phyloP scores from a whole-genome alignment of 352 stramenopile genomes.

The Globisporangium rhizosaccharum region DNA sequence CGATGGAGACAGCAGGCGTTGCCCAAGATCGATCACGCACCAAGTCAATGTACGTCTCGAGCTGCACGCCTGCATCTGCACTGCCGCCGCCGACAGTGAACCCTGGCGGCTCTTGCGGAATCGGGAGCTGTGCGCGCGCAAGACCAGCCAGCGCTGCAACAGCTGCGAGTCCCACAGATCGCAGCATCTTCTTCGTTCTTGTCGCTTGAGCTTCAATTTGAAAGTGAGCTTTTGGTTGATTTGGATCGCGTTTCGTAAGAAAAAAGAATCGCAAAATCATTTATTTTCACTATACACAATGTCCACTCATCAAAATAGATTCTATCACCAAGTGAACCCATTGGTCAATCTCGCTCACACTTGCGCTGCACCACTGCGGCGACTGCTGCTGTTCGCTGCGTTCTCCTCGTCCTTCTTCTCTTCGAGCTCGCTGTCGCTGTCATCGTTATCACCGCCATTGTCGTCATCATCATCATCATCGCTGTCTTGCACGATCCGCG shows the following conservation, averaged over 20 bases:
- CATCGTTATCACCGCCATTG: constrained; percentile 1
- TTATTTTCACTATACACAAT: not conserved
- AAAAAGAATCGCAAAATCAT: not conserved
- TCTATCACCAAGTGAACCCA: not conserved
- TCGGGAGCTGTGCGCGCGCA: constrained; percentile 42
- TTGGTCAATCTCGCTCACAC: not conserved
- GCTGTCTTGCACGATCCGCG: constrained; percentile 52
- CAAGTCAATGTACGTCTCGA: constrained; percentile 81
- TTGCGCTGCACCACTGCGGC: not conserved
- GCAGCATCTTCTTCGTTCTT: constrained; percentile 18
- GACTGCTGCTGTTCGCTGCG: constrained; percentile 5
- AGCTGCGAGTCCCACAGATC: not conserved
- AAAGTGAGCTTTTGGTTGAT: not conserved
- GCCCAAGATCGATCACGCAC: constrained; percentile 19
- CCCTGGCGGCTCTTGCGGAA: constrained; percentile 51
- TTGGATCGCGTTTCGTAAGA: not conserved
- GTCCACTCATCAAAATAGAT: not conserved
- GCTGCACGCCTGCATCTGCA: constrained; percentile 58
- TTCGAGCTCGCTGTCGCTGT: not conserved
- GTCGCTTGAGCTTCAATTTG: not conserved
- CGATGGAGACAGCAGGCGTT: not conserved
- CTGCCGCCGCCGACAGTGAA: constrained; percentile 58
- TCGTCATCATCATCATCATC: constrained; percentile 40
- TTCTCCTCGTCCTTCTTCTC: not conserved
- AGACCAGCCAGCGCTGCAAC: constrained; percentile 1